These are phyloP conservation scores for Neonectria coccinea DNA, from an alignment of 2,329 filamentous ascomycete species.

Conservation along the genomic window DNA sequence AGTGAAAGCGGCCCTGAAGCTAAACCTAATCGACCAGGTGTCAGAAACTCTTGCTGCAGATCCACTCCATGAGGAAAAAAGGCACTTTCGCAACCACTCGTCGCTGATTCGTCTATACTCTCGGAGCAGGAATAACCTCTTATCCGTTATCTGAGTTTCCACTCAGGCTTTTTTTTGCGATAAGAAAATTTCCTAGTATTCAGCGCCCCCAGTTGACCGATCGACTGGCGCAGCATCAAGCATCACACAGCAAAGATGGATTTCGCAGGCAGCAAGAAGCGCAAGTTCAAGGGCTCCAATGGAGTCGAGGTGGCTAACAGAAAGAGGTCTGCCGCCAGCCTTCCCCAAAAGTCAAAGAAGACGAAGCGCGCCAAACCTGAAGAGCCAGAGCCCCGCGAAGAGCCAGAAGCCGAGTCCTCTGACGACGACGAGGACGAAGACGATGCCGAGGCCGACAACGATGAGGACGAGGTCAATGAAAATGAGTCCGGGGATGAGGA, in stretches of 20 bases:
- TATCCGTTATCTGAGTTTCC: slow-evolving; percentile 39
- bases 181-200: slow-evolving; percentile 43
- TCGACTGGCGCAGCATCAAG: slow-evolving; percentile 23
- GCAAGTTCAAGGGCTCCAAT: slow-evolving; percentile 55
- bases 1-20: slow-evolving; percentile 11
- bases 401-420: slow-evolving; percentile 42
- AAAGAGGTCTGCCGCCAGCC: slow-evolving; percentile 41
- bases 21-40: slow-evolving; percentile 34
- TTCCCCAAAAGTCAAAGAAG: slow-evolving; percentile 57
- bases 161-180: slow-evolving; percentile 40
- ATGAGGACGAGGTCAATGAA: slow-evolving; percentile 47
- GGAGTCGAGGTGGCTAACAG: slow-evolving; percentile 43
- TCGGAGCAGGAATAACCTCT: slow-evolving; percentile 33
- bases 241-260: slow-evolving; percentile 47
- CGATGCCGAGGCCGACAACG: slow-evolving; percentile 42
- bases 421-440: slow-evolving; percentile 47
- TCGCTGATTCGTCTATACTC: background rate
- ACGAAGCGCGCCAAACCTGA: slow-evolving; percentile 51
- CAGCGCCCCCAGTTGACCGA: slow-evolving; percentile 28
- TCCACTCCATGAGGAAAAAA: slow-evolving; percentile 30
- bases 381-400: slow-evolving; percentile 47
- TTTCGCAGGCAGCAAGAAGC: slow-evolving; percentile 57
- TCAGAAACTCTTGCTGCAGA: slow-evolving; percentile 37
- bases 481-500: slow-evolving; percentile 45
- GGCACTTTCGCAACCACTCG: background rate